Conservation (phyloP, 2,329 filamentous ascomycete species). For the Stenocarpella maydis region DNA sequence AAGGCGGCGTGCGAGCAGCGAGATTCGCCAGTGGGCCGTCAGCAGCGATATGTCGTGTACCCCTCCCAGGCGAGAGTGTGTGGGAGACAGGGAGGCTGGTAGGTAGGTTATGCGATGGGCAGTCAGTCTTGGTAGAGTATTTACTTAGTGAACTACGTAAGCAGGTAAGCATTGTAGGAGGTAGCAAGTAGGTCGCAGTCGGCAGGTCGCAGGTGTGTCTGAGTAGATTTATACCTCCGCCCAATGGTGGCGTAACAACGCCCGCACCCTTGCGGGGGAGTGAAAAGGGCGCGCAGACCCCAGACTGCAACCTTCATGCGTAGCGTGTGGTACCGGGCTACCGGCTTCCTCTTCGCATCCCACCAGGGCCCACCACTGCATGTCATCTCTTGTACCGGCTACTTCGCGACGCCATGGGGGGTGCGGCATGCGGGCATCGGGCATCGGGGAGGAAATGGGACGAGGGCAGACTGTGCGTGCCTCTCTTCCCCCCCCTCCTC, state of each 20-base stretch:
- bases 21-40: slow-evolving; percentile 18
- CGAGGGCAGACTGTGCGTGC: not conserved
- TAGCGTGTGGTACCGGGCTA: slow-evolving; percentile 1
- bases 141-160: not conserved
- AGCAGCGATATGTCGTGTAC: slow-evolving; percentile 22
- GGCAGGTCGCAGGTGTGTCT: not conserved
- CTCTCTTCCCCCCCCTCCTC: too few relatives aligned
- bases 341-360: slow-evolving; percentile 1
- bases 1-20: slow-evolving; percentile 8
- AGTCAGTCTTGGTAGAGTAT: too few relatives aligned
- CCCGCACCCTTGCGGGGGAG: slow-evolving; percentile 19
- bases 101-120: not conserved
- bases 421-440: not conserved
- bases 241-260: slow-evolving; percentile 11
- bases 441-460: slow-evolving; percentile 5
- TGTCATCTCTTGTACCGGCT: slow-evolving; percentile 16
- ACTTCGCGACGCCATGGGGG: slow-evolving; percentile 15
- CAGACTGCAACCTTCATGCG: slow-evolving; percentile 25
- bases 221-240: not conserved
- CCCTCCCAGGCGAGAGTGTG: not conserved
- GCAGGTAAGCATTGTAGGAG: slow-evolving; percentile 9
- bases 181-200: not conserved
- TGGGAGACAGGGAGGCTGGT: too few relatives aligned
- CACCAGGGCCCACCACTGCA: not conserved
- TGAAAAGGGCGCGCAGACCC: slow-evolving; percentile 13